A percentile compares a stretch with the other conserved stretches of the same genome.
Evolutionary conservation across 2,329 filamentous ascomycete species (phyloP).

Genomic region (Cercospora sojina): DNA sequence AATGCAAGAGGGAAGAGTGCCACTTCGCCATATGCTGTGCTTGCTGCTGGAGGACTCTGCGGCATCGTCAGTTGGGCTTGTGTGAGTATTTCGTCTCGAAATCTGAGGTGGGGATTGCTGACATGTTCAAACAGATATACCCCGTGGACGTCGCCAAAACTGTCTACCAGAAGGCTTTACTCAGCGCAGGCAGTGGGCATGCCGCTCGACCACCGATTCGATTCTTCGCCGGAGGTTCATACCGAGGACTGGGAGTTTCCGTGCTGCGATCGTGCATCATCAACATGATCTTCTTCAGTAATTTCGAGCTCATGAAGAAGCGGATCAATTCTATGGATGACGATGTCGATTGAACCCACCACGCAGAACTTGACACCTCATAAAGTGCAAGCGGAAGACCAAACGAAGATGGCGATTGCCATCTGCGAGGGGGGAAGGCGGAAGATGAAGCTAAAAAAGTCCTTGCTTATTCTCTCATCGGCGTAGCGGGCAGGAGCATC

Average conservation of each 20-base stretch:
- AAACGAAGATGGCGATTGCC: not conserved
- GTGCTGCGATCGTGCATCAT: constrained; percentile 79
- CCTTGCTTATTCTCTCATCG: not conserved
- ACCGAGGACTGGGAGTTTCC: constrained; percentile 73
- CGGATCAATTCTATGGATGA: constrained; percentile 45
- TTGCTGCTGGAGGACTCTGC: constrained; percentile 75
- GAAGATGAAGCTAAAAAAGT: not conserved
- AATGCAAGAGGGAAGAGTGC: constrained; percentile 71
- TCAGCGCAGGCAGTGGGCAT: constrained; percentile 61
- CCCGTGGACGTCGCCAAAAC: constrained; percentile 79
- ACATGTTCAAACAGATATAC: constrained; percentile 45
- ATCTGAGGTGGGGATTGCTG: not conserved
- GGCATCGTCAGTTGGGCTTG: constrained; percentile 81
- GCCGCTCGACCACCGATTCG: constrained; percentile 63
- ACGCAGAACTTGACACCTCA: not conserved
- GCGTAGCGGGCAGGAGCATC: not conserved
- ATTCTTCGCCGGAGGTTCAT: constrained; percentile 76
- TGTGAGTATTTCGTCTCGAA: constrained; percentile 51
- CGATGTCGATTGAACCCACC: not conserved
- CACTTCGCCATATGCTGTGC: constrained; percentile 76
- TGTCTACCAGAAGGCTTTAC: constrained; percentile 78
- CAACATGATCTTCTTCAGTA: constrained; percentile 87
- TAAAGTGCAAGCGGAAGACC: not conserved
- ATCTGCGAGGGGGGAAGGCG: not conserved
- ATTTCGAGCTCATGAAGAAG: constrained; percentile 78